Percentiles rank a stretch among this genome's conserved stretches.
phyloP scores from a whole-genome alignment of 495 filamentous ascomycete genomes.

The Niebla homalea region DNA sequence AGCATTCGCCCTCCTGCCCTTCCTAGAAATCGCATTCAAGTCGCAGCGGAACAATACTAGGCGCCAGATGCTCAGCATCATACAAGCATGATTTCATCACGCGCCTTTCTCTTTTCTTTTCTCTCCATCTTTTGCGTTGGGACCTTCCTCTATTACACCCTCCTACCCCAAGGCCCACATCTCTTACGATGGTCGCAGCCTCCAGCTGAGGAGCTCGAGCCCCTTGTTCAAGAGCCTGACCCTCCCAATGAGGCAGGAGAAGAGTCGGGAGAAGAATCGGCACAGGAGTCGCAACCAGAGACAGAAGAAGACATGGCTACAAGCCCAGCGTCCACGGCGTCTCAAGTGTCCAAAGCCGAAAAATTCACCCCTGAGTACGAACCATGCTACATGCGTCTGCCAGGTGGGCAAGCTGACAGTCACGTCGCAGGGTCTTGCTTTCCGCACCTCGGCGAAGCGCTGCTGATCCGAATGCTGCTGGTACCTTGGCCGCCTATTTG shows the following conservation, averaged over 20 bases:
- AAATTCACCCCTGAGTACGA: conserved; percentile 60
- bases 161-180: conserved; percentile 8
- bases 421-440: conserved; percentile 48
- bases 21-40: too few relatives aligned
- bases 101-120: conserved; percentile 3
- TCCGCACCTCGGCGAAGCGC: conserved; percentile 68
- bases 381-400: not conserved
- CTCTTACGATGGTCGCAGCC: not conserved
- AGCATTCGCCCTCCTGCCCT: too few relatives aligned
- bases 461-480: conserved; percentile 60
- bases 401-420: conserved; percentile 6
- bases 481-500: conserved; percentile 57
- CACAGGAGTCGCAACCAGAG: not conserved
- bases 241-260: not conserved
- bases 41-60: too few relatives aligned
- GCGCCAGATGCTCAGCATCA: not conserved
- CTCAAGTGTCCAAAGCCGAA: conserved; percentile 40
- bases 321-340: conserved; percentile 35
- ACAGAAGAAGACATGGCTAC: not conserved
- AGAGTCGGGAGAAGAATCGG: not conserved
- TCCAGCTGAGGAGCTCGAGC: not conserved
- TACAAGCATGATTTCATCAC: conserved; percentile 2
- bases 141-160: conserved; percentile 11
- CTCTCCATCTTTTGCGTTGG: conserved; percentile 9
- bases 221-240: too few relatives aligned